These are phyloP conservation scores for Cylindrodendrum hubeiense DNA, from an alignment of 2,329 filamentous ascomycete genomes.

Conservation along the genomic window DNA sequence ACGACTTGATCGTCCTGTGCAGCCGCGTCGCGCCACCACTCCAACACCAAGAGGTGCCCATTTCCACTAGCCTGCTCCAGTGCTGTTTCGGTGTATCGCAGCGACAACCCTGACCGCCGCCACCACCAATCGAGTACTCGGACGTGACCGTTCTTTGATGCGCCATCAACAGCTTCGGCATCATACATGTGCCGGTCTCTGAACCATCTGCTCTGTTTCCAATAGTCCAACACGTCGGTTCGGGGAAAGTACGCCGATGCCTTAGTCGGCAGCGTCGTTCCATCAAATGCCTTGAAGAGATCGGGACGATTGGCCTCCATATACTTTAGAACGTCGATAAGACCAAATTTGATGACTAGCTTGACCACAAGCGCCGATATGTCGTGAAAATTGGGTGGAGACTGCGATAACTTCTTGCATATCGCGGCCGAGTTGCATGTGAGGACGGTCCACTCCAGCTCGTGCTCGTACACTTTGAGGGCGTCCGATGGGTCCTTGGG, in stretches of 20 bases:
- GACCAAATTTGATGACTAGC: constrained; percentile 91
- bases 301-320: constrained; percentile 72
- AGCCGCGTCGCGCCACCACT: constrained; percentile 90
- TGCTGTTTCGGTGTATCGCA: constrained; percentile 88
- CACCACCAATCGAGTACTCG: constrained; percentile 94
- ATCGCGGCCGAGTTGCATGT: constrained; percentile 78
- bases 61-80: constrained; percentile 89
- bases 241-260: constrained; percentile 89
- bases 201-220: constrained; percentile 86
- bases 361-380: constrained; percentile 87
- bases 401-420: constrained; percentile 78
- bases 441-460: constrained; percentile 88
- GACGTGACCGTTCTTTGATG: constrained; percentile 86
- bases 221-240: constrained; percentile 89
- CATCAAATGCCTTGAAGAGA: constrained; percentile 88
- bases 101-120: constrained; percentile 77
- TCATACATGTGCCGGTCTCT: constrained; percentile 85
- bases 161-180: constrained; percentile 86
- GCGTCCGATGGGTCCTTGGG: constrained; percentile 73
- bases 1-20: constrained; percentile 68
- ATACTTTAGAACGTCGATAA: constrained; percentile 81
- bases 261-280: constrained; percentile 87
- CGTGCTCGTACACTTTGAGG: constrained; percentile 78
- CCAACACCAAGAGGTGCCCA: constrained; percentile 86
- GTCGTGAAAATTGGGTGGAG: constrained; percentile 76